Percentiles rank a stretch among this genome's conserved stretches.
Evolutionary conservation across 257 asterid genomes (phyloP).

Genomic region (Plectranthus barbatus): DNA sequence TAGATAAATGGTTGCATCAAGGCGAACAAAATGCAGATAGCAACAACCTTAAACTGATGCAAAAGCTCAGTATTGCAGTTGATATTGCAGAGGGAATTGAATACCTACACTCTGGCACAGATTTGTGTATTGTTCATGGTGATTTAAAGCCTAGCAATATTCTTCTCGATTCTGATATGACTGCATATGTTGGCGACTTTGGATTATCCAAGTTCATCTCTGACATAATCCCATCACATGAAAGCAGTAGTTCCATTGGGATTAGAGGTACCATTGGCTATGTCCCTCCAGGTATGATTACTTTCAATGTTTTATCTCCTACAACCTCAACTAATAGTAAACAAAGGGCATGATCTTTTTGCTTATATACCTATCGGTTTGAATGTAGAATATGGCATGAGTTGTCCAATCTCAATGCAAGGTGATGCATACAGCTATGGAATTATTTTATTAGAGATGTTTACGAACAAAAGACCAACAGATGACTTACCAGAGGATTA

Average conservation of each 20-base stretch:
- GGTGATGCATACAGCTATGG: constrained; percentile 30
- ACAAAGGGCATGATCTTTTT: background rate
- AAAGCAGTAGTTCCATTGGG: constrained; percentile 10
- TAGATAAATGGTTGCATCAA: constrained; percentile 21
- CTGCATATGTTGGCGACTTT: constrained; percentile 24
- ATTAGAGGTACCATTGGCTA: constrained; percentile 20
- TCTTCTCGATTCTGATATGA: constrained; percentile 18
- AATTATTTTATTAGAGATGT: constrained; percentile 26
- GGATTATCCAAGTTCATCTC: constrained; percentile 27
- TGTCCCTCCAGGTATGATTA: constrained; percentile 16
- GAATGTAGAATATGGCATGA: constrained; percentile 19
- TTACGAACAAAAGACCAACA: constrained; percentile 19
- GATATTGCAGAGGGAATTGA: background rate
- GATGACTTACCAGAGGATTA: constrained; percentile 2
- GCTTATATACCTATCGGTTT: background rate
- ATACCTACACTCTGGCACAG: constrained; percentile 1
- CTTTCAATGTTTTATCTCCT: background rate
- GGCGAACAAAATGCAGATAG: background rate
- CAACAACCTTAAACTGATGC: background rate
- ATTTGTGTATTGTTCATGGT: constrained; percentile 15
- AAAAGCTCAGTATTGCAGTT: background rate
- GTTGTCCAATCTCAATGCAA: constrained; percentile 1
- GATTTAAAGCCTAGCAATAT: constrained; percentile 26
- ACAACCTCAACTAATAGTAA: background rate
- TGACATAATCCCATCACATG: background rate